These are phyloP conservation scores for Botrytis fragariae DNA, from an alignment of 2,329 filamentous ascomycete genomes.

Conservation along the genomic window DNA sequence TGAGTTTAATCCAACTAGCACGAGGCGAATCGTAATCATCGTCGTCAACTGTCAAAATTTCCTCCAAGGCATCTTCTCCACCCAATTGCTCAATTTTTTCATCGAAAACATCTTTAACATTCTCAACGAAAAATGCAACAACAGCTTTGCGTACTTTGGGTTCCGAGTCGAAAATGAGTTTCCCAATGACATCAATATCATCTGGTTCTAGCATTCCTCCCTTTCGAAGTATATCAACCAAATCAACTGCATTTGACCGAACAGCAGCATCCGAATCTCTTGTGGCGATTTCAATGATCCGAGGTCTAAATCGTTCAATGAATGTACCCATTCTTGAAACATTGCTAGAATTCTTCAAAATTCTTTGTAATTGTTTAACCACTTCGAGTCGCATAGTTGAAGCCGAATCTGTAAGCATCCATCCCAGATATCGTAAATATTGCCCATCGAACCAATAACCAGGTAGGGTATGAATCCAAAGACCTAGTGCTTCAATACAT, in stretches of 20 bases:
- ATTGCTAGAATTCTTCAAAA: constrained; percentile 79
- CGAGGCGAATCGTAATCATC: constrained; percentile 75
- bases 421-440: constrained; percentile 90
- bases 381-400: constrained; percentile 78
- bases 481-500: constrained; percentile 80
- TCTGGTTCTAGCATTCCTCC: constrained; percentile 85
- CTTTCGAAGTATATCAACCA: constrained; percentile 78
- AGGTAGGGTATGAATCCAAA: constrained; percentile 83
- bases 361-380: constrained; percentile 72
- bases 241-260: constrained; percentile 73
- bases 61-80: constrained; percentile 72
- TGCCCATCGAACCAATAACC: constrained; percentile 87
- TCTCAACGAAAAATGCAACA: constrained; percentile 85
- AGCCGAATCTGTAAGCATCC: constrained; percentile 84
- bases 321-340: constrained; percentile 78
- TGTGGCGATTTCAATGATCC: constrained; percentile 89
- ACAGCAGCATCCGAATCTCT: constrained; percentile 79
- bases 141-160: constrained; percentile 82
- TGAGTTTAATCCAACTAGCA: constrained; percentile 85
- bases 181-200: constrained; percentile 85
- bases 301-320: constrained; percentile 83
- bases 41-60: constrained; percentile 66
- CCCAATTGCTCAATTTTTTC: constrained; percentile 80
- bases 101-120: constrained; percentile 78
- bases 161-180: constrained; percentile 86